These are phyloP conservation scores for Phaeomoniella chlamydospora DNA, from an alignment of 2,329 filamentous ascomycete species.

Conservation along the genomic window DNA sequence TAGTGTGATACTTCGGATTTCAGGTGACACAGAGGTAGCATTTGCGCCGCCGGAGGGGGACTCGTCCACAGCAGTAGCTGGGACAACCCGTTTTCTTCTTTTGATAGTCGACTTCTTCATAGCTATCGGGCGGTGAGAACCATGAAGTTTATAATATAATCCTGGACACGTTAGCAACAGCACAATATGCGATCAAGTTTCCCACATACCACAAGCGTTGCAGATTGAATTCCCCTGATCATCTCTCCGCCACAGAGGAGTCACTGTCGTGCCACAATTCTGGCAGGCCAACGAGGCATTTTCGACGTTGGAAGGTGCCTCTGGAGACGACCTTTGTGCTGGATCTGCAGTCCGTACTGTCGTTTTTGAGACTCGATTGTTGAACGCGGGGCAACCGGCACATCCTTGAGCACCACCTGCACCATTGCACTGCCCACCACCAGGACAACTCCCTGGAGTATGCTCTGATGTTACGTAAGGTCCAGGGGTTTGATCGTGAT, in stretches of 20 bases:
- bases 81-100: constrained; percentile 83
- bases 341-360: constrained; percentile 9
- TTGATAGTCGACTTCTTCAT: constrained; percentile 99
- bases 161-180: constrained; percentile 36
- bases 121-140: constrained; percentile 80
- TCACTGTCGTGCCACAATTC: constrained; percentile 93
- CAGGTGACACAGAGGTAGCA: constrained; percentile 26
- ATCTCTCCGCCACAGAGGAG: constrained; percentile 86
- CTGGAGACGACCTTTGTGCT: constrained; percentile 1
- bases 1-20: constrained; percentile 12
- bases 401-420: constrained; percentile 92
- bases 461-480: constrained; percentile 12
- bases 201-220: constrained; percentile 79
- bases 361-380: constrained; percentile 82
- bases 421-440: constrained; percentile 87
- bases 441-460: constrained; percentile 76
- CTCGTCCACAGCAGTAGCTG: constrained; percentile 42
- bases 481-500: constrained; percentile 15
- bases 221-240: constrained; percentile 94
- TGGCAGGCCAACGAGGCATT: constrained; percentile 51
- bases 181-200: background rate
- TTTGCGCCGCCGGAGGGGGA: constrained; percentile 24
- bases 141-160: constrained; percentile 91
- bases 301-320: background rate
- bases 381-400: constrained; percentile 90